phyloP scores from a whole-genome alignment of 352 stramenopile species.

The Phytopythium ostracodes region DNA sequence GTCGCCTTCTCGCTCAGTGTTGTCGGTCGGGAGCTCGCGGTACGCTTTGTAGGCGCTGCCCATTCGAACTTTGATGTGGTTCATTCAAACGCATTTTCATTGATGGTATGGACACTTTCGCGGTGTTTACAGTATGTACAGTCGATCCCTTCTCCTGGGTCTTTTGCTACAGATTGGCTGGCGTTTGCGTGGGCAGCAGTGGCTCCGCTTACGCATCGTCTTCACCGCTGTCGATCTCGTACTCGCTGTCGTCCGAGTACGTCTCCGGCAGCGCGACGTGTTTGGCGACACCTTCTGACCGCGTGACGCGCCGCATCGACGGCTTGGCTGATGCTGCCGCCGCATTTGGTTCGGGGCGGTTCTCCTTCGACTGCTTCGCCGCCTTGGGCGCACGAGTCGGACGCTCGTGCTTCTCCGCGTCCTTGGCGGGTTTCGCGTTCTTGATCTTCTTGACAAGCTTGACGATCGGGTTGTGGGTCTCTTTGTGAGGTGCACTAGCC shows the following conservation, averaged over 20 bases:
- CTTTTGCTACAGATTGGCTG: not conserved
- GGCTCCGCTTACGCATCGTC: too few species aligned
- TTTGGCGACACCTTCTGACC: not conserved
- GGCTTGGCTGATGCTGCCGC: not conserved
- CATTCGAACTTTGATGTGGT: not conserved
- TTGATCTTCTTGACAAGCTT: not conserved
- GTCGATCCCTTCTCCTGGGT: not conserved
- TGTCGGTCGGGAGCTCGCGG: too few species aligned
- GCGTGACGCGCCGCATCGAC: slow-evolving; percentile 2
- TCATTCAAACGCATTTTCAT: not conserved
- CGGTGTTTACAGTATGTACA: not conserved
- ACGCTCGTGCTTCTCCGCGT: not conserved
- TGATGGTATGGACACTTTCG: not conserved
- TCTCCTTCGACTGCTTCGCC: slow-evolving; percentile 1
- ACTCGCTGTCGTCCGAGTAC: slow-evolving; percentile 4
- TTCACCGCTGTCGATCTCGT: not conserved
- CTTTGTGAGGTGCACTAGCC: not conserved
- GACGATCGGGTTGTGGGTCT: not conserved
- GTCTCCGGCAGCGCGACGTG: slow-evolving; percentile 1
- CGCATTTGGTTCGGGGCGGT: not conserved
- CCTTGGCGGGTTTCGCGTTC: not conserved
- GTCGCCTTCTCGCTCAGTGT: too few species aligned
- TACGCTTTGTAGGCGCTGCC: too few species aligned
- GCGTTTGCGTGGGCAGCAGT: too few species aligned
- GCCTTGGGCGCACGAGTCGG: not conserved